Evolutionary conservation across 768 basidiomycete genomes (phyloP), one percentile per base, ranked within the genome.

Genomic region (Hydnum rufescens): DNA sequence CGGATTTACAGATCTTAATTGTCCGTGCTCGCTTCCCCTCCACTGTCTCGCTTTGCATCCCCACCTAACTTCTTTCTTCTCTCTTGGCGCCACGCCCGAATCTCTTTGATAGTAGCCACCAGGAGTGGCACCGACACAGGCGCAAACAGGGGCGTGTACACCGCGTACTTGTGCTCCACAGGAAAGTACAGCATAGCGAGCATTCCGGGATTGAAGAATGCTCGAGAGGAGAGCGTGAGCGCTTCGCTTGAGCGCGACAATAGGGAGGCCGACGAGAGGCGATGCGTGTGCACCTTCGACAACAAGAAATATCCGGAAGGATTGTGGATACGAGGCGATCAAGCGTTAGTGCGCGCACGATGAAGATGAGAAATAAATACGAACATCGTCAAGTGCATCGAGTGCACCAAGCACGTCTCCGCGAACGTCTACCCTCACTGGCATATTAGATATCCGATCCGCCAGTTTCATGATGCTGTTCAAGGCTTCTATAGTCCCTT

Each of bases 141-240:
- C 2, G 87, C 93, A 63, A 99, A 96, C 31, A 99, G 66, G n/a
- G 95, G 93, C 0, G 87, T 81, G 64, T 97, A 97, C 5, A 99
- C 88, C 2, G 92, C 92, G 63, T 89, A 92, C 62, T 85, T 96
- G 69, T 97, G 95, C 62, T 97, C 95, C 19, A 88, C 80, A 22
- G 95, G 95, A 66, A 97, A 97, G 65, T 99, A 99, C 22, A 99
- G 71, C 62, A 96, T 66, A 13, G 88, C 90, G 58, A 97, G 67
- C 90, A 97, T 95, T 19, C 83, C 85, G 0, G 93, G 95, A 64
- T 89, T 86, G 68, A 95, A 97, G 71, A 95, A 97, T 3, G 95
- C 93, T 39, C 79, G 74, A 1, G 82, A 85, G 6, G 88, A 75
- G 32, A 79, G 69, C 0, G 70, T 71, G 44, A 77, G 64, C 0